Evolutionary conservation across 202 grass and related monocot species (phyloP).

Genomic region (Schoenoplectus tabernaemontani): DNA sequence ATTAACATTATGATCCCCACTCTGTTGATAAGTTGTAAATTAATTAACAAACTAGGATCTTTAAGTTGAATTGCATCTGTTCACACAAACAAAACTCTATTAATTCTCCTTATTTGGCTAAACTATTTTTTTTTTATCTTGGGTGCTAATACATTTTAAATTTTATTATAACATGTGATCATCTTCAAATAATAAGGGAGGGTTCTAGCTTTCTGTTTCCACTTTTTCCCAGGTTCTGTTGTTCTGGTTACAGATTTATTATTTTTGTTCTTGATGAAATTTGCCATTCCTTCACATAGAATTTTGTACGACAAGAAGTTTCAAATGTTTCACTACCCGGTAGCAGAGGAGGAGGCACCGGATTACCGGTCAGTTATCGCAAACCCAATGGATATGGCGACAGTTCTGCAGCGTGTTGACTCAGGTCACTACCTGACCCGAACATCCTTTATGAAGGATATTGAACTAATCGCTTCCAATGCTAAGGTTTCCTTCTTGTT

Average conservation of each 20-base stretch:
- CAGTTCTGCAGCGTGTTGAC: conserved; percentile 86
- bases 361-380: conserved; percentile 75
- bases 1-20: background rate
- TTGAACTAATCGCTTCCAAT: conserved; percentile 87
- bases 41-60: background rate
- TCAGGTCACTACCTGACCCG: conserved; percentile 64
- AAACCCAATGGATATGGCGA: conserved; percentile 92
- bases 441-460: conserved; percentile 65
- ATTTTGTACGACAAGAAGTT: conserved; percentile 96
- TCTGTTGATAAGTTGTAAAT: background rate
- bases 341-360: conserved; percentile 84
- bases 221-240: background rate
- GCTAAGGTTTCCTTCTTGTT: conserved; percentile 63
- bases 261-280: conserved; percentile 13
- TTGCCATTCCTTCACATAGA: conserved; percentile 46
- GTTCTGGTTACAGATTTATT: conserved; percentile 7
- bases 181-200: background rate
- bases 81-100: background rate
- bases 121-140: background rate
- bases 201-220: conserved; percentile 13
- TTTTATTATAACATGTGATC: background rate
- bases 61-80: background rate
- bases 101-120: background rate
- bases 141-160: background rate
- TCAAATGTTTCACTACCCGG: conserved; percentile 80